Base-by-base conservation (phyloP, 495 filamentous ascomycete species). In the Emericellopsis terricola region DNA sequence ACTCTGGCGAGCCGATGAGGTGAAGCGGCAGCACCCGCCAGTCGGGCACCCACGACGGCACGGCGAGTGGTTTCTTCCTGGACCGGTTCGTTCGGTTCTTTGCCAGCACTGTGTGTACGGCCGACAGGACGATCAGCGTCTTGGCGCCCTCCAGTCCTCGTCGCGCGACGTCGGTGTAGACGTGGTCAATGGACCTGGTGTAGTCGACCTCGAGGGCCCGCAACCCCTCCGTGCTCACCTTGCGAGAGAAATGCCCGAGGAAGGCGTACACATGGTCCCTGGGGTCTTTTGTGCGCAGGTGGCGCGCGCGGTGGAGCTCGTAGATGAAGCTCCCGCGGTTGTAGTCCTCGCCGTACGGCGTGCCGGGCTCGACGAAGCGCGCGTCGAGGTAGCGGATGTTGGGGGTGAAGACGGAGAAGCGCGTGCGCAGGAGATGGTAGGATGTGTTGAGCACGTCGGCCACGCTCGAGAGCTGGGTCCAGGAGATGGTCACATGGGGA, bases 291-390 rank as follows among this genome's bases (percentile, higher is more conserved):
- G 42, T 31, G 8, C 42, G 32, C 8, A 48, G 27, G 29, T 36
- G 34, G 17, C 46, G 37, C 15, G 47, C 46, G 20, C 47, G 33
- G 14, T 50, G 47, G 9, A 50, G 37, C 32, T 50, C 47, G 38
- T 50, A 50, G 11, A 48, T 46, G 19, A 50, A 43, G 46, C 28
- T 42, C 19, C 41, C 36, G n/a, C 47, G 39, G 33, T 50, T 50
- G 18, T 47, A 42, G 36, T 48, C 38, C 28, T 39, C 35, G 27
- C 40, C 47, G 10, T 26, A 35, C 6, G 13, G 19, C 18, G 6
- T 35, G 3, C 35, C 38, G 24, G 46, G 46, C 21, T 42, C 38
- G 28, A 50, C 34, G 31, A 50, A 48, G 34, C 47, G 42, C 23
- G 32, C 19, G 32, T 41, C 42, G 4, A 43, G 30, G 33, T 49